Evolutionary conservation across 1,139 yeast species (phyloP), one percentile per base, ranked within the genome.

Genomic region (Nakaseomyces bracarensis): DNA sequence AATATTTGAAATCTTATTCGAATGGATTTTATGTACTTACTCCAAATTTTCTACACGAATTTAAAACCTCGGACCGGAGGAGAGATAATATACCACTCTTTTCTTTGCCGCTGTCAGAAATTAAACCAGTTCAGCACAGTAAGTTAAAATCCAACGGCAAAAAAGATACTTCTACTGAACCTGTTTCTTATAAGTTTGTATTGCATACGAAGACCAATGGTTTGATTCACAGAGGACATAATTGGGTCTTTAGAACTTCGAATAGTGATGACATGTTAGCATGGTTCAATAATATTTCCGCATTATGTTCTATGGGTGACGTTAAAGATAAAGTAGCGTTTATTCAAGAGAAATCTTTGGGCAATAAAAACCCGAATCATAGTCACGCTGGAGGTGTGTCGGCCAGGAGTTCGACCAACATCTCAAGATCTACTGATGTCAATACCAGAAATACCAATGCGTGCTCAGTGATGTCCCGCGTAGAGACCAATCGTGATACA

Each of bases 11-110:
- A 67, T 82, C 91, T 22, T 93, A 87, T 64, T 78, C 95, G 4
- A 75, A 79, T 51, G 95, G 94, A 4, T 91, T 85, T 79, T 93
- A 87, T 60, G 95, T 91, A 23, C 69, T 91, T 51, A 87, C 98
- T 1, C 83, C 96, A 44, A 78, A 80, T 45, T 89, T 77, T 56
- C 68, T 91, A 45, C 97, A 91, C 60, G 98, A 91, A 65, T 85
- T 91, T 65, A 89, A 87, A 66, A 70, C 89, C 1, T 65, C 77
- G 6, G 96, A 89, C 62, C 73, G 95, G 43, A 82, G 80, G 53
- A 82, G 75, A 55, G 96, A 89, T 60, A 77, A 84, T 43, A 61
- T 72, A n/a, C 98, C 98, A 1, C 81, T 84, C 14, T 80, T 86
- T 82, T 87, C 96, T 0, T 67, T 91, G 44, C 74, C 86, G 16